Percentiles rank a stretch among this genome's conserved stretches.
phyloP scores from a whole-genome alignment of 208 protist species.

The Jaenimonas drosophilae region DNA sequence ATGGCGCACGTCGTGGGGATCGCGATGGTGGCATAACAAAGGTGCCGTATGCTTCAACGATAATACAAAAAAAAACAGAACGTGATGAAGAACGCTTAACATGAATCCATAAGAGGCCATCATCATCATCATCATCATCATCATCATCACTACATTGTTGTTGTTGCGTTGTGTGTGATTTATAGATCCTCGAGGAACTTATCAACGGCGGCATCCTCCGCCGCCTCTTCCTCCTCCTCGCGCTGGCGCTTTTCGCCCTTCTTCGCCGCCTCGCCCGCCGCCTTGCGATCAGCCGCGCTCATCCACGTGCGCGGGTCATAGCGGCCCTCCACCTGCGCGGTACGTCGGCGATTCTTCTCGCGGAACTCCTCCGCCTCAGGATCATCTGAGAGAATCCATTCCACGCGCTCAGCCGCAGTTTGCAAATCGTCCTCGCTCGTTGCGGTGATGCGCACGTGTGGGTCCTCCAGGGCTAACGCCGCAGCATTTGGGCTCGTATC shows the following conservation, averaged over 20 bases:
- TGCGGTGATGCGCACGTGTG: constrained; percentile 85
- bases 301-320: constrained; percentile 88
- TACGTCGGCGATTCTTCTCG: constrained; percentile 82
- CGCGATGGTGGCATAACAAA: too few species aligned
- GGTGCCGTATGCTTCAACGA: too few species aligned
- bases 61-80: constrained; percentile 1
- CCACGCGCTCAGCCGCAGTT: constrained; percentile 75
- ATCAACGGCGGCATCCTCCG: constrained; percentile 57
- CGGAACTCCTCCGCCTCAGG: constrained; percentile 82
- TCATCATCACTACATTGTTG: background rate
- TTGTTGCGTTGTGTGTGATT: constrained; percentile 1
- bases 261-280: constrained; percentile 14
- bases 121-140: background rate
- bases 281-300: constrained; percentile 26
- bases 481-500: constrained; percentile 73
- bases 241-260: constrained; percentile 27
- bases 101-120: background rate
- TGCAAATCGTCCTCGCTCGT: constrained; percentile 81
- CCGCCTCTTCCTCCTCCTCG: constrained; percentile 19
- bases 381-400: constrained; percentile 90
- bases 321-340: constrained; percentile 85
- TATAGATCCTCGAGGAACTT: constrained; percentile 73
- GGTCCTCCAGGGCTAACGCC: constrained; percentile 69
- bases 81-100: background rate
- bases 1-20: too few species aligned